phyloP scores from a whole-genome alignment of 2,329 filamentous ascomycete genomes.

The Stachybotrys chartarum region DNA sequence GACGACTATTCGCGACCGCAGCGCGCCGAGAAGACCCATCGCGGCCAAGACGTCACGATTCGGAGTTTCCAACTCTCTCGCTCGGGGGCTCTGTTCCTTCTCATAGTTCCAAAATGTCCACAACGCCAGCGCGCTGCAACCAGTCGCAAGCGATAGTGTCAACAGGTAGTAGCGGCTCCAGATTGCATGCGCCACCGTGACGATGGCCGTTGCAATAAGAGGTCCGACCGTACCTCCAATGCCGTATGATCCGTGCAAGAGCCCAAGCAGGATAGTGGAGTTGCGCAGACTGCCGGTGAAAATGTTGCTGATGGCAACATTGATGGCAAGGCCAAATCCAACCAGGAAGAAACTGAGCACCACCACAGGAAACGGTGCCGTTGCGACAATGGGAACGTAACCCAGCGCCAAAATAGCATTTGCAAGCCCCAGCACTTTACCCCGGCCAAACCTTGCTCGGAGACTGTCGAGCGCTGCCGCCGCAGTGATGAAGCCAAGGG shows the following conservation, averaged over 20 bases:
- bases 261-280: slow-evolving; percentile 49
- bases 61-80: slow-evolving; percentile 19
- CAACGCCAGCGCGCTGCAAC: slow-evolving; percentile 49
- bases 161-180: slow-evolving; percentile 74
- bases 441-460: slow-evolving; percentile 55
- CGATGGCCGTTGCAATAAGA: slow-evolving; percentile 67
- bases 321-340: slow-evolving; percentile 50
- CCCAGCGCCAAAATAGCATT: slow-evolving; percentile 50
- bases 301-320: slow-evolving; percentile 50
- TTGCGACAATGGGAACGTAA: slow-evolving; percentile 58
- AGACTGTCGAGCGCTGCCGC: slow-evolving; percentile 63
- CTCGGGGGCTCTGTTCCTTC: slow-evolving; percentile 40
- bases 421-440: slow-evolving; percentile 53
- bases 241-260: slow-evolving; percentile 62
- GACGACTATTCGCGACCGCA: slow-evolving; percentile 54
- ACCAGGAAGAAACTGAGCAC: slow-evolving; percentile 64
- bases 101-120: slow-evolving; percentile 69
- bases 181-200: slow-evolving; percentile 45
- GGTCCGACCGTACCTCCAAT: slow-evolving; percentile 61
- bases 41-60: slow-evolving; percentile 18
- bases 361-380: slow-evolving; percentile 63
- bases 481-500: slow-evolving; percentile 67
- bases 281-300: slow-evolving; percentile 50
- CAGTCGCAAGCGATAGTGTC: slow-evolving; percentile 47
- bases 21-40: slow-evolving; percentile 37